Evolutionary conservation across 768 basidiomycete genomes (phyloP), one percentile per base, ranked within the genome.

Genomic region (Serendipita sp.): DNA sequence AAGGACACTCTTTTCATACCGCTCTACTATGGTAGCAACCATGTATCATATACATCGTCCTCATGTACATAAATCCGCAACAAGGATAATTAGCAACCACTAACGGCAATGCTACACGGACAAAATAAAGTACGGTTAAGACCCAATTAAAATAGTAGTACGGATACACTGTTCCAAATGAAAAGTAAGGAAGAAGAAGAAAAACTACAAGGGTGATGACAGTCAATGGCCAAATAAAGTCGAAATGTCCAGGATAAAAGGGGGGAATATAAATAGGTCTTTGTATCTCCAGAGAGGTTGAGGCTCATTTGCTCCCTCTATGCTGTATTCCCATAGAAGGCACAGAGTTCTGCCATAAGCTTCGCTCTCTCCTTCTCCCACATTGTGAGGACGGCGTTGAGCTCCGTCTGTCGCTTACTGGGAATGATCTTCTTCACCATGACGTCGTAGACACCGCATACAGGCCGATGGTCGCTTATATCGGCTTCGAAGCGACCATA

Each of bases 381-480:
- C 4, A 58, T 13, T 26, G 1, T 4, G 17, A 22, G 9, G 5
- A 58, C 53, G 13, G n/a, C 33, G 11, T 33, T 31, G 11, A 58
- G 33, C 11, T 58, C 53, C 17, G 4, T 33, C 9, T 28, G 77
- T 69, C 88, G 78, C 65, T 76, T 75, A 11, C 82, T 83, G 33
- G 75, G 76, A 60, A 81, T 73, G 48, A 96, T 79, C 42, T 74
- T 78, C 75, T 94, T 95, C 42, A 93, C 78, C 53, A 79, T 84
- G 41, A 93, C 73, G 60, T 71, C 73, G 71, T 93, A 92, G 3
- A 77, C 87, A 3, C 88, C 85, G 31, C 87, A 90, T 51, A 98
- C 81, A 5, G 94, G 91, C 3, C 89, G 79, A 72, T 96, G 94
- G 73, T 97, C 93, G 7, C 88, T 90, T 3, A 94, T 83, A 66